Evolutionary conservation across 495 filamentous ascomycete genomes (phyloP), one percentile per base, ranked within the genome.

Genomic region (Penicillium malachiteum): DNA sequence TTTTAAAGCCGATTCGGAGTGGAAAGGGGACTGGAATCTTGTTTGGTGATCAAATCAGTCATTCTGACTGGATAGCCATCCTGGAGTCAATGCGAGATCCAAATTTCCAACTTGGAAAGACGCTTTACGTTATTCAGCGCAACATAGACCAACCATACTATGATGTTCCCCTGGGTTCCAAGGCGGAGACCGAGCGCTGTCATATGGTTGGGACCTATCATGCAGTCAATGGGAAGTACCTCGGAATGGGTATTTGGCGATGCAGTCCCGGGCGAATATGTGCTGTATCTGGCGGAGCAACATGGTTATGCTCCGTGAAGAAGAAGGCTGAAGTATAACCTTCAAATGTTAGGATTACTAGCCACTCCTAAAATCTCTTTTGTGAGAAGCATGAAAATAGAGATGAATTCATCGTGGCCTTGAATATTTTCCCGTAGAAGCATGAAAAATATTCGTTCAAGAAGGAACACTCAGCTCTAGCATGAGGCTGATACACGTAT

Each of bases 21-120:
- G 76, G 72, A 1, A 69, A 70, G 37, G 74, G 76, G 1, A 71
- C 67, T 12, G 76, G 75, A 0, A 78, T 78, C 21, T 21, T 74
- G 0, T 71, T 78, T 54, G 75, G 76, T 1, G 67, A 71, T 26
- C 58, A 76, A 17, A 31, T 78, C n/a, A 51, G 42, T 33, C 43
- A 61, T 13, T 50, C 49, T 0, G 48, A 59, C n/a, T 77, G 74
- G 74, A 12, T 60, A n/a, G 32, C 50, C 3, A 9, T 50, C 7
- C 35, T 72, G 26, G 43, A 70, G 18, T 13, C 17, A 6, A 50
- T 64, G 12, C 38, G 50, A 13, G 42, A 34, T 33, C 38, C 54
- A 2, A 3, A 44, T 7, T 39, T 68, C 3, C 2, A 33, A 3
- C 14, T 48, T 0, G 56, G 55, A 10, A 31, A 55, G 31, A 56